Evolutionary conservation across 495 filamentous ascomycete genomes (phyloP).

Genomic region (Trypethelium eluteriae): DNA sequence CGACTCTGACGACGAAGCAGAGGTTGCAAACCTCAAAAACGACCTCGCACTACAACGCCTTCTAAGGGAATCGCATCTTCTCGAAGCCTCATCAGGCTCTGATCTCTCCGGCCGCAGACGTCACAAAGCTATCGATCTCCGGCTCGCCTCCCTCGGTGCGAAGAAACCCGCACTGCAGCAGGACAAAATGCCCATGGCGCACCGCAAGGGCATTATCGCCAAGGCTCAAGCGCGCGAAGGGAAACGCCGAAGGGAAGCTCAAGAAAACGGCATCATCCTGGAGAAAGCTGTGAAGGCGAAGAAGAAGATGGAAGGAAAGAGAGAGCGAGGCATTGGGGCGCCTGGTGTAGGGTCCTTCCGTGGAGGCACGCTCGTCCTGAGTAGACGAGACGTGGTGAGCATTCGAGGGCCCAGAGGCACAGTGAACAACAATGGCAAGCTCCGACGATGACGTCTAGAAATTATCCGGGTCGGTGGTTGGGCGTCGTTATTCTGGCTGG

Average conservation of each 20-base stretch:
- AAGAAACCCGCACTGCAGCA: constrained; percentile 65
- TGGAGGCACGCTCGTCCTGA: constrained; percentile 71
- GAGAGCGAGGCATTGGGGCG: constrained; percentile 61
- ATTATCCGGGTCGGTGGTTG: no score
- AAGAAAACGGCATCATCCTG: constrained; percentile 83
- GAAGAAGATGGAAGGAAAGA: constrained; percentile 37
- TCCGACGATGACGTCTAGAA: background rate
- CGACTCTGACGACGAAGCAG: constrained; percentile 44
- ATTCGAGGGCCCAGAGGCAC: constrained; percentile 47
- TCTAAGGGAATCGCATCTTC: constrained; percentile 84
- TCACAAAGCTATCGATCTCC: constrained; percentile 72
- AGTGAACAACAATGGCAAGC: constrained; percentile 10
- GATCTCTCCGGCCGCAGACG: constrained; percentile 41
- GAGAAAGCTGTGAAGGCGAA: constrained; percentile 55
- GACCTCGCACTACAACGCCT: constrained; percentile 86
- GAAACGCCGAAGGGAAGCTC: constrained; percentile 65
- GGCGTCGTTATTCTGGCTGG: no score
- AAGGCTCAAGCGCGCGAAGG: constrained; percentile 58
- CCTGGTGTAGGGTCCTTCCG: constrained; percentile 73
- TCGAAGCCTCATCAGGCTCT: constrained; percentile 53
- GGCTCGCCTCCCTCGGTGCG: constrained; percentile 70
- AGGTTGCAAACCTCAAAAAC: constrained; percentile 69
- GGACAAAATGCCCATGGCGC: constrained; percentile 74
- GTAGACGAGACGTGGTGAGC: constrained; percentile 61
- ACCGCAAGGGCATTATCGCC: constrained; percentile 67